Base-by-base conservation (phyloP, 495 filamentous ascomycete genomes). In the Aspergillus homomorphus region DNA sequence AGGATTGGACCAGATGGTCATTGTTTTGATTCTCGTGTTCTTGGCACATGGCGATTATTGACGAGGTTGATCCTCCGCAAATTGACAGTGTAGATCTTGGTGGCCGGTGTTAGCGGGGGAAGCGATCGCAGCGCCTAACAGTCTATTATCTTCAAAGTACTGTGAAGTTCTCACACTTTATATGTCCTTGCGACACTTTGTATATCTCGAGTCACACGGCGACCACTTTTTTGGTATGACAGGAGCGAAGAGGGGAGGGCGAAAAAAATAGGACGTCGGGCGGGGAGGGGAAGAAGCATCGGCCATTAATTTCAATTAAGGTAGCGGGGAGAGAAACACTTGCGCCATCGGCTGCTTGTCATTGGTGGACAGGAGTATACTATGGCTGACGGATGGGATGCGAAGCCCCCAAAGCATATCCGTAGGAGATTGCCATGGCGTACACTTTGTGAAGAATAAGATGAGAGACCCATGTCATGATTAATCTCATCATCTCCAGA, bases 1-100 rank as follows among this genome's bases (percentile, higher is more conserved):
- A 45, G 5, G 80, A 82, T 53, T 71, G 70, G 66, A 98, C 81
- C 60, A 97, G 82, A 62, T 92, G 82, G 76, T 96, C 89, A 69
- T 87, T 86, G 70, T 82, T 83, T 28, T 62, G 46, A 23, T 54
- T 60, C 51, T 63, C 38, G 58, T 60, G 53, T 54, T 62, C 70
- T 30, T 70, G 64, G 44, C 57, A 51, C 70, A 74, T 66, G 43
- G 61, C 60, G 54, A 54, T 45, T 28, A 14, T 33, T 50, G 8
- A 50, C 10, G 12, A 21, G 54, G 12, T 56, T 30, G 42, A 14
- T 22, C 33, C 33, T 38, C 33, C 33, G 33, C 33, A 14, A 38
- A 38, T 38, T 7, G 33, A 12, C 33, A 5, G 33, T 38, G 33
- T 38, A 38, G 33, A 38, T 14, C 33, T 38, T 12, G 33, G 12